Evolutionary conservation across 306 rosid species (phyloP), one percentile per base, ranked within the genome.

Genomic region (Lathyrus sativus): DNA sequence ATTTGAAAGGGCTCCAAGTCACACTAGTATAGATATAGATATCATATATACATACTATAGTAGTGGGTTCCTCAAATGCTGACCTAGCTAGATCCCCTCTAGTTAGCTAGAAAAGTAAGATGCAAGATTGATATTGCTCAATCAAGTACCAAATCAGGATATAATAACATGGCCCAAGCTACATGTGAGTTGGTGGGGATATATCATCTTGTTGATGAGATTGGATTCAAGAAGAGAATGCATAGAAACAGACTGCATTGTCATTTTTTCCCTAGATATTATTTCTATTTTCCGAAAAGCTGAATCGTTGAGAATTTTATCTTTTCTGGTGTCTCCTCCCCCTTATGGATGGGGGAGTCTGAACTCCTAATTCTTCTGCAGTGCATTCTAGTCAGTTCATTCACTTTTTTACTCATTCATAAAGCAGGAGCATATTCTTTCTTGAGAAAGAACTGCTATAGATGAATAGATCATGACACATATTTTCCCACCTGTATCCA

Each of bases 101-200:
- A 19, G 37, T 24, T 17, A 41, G 53, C 38, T 63, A 62, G 22
- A 42, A 54, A 63, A 63, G 35, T 63, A 24, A 42, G 68, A 63
- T 62, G 67, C 33, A 63, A 62, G 35, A 41, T 18, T 19, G 38
- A 4, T 12, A 6, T 13, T 42, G 17, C 51, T 63, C 38, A 63
- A 41, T 62, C 67, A 9, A 19, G 18, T 22, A 2, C 37, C 37
- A 42, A 42, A 42, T 61, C 28, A 37, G 19, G 53, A 41, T 22
- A 19, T 63, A 22, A 39, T 41, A 26, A 7, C 51, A 62, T 62
- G 6, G 33, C 2, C 49, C 49, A 62, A 38, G 50, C 17, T 61
- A 61, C 67, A 61, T 14, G 26, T 60, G 45, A 33, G 38, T 62
- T 62, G 67, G 31, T 39, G 49, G 48, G 17, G 3, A 18, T 62